phyloP scores from a whole-genome alignment of 2,329 filamentous ascomycete species.

The Nemania bipapillata region DNA sequence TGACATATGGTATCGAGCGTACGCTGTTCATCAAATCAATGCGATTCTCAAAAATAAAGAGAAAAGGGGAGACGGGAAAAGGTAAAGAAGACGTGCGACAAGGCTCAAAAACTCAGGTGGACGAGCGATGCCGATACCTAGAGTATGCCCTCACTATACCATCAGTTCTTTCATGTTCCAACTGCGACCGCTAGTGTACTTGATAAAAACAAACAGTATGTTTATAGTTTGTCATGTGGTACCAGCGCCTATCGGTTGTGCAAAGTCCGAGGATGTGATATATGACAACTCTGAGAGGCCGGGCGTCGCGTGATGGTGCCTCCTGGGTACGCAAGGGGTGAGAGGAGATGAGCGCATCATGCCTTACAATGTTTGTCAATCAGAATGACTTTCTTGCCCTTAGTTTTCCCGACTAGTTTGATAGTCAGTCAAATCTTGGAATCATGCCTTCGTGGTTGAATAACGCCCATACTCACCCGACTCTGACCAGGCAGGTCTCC shows the following conservation, averaged over 20 bases:
- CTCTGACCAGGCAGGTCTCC: background rate
- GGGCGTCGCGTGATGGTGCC: background rate
- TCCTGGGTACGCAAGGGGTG: background rate
- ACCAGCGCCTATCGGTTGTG: background rate
- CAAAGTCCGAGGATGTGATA: background rate
- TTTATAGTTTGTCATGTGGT: background rate
- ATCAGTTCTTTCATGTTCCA: background rate
- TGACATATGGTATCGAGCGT: too few species aligned
- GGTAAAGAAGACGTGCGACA: background rate
- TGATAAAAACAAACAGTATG: background rate
- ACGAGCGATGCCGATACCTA: background rate
- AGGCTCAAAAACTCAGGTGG: background rate
- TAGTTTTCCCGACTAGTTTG: background rate
- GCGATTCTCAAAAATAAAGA: too few species aligned
- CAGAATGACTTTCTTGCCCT: background rate
- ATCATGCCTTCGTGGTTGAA: background rate
- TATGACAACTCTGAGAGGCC: background rate
- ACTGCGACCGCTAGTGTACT: background rate
- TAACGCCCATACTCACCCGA: background rate
- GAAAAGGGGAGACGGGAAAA: too few species aligned
- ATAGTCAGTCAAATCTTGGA: background rate
- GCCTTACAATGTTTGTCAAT: background rate
- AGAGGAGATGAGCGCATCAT: background rate
- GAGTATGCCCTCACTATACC: background rate
- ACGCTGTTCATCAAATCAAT: too few species aligned